These are phyloP conservation scores for Arabis alpina DNA, from an alignment of 345 rosid genomes.

Conservation along the genomic window DNA sequence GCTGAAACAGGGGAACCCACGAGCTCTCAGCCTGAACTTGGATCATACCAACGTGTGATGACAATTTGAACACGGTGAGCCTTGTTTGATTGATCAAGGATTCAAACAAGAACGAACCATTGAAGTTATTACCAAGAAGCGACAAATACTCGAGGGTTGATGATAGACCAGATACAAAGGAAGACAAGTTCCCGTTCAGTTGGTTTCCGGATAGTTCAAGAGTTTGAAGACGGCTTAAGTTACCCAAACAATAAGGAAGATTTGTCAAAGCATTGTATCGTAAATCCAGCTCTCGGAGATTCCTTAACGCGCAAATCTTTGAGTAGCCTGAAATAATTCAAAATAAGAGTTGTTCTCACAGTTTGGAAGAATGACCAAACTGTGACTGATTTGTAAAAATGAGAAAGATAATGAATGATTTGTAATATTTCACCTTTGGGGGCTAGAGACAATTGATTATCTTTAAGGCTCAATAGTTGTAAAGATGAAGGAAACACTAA, in stretches of 20 bases:
- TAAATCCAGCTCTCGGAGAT: conserved; percentile 38
- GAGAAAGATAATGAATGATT: neutral
- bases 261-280: conserved; percentile 30
- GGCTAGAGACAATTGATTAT: conserved; percentile 21
- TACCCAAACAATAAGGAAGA: conserved; percentile 27
- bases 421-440: conserved; percentile 22
- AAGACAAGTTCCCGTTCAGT: conserved; percentile 29
- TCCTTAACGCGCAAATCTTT: conserved; percentile 25
- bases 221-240: conserved; percentile 28
- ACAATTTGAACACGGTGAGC: conserved; percentile 31
- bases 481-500: no score
- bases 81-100: conserved; percentile 34
- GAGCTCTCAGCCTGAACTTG: conserved; percentile 19
- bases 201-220: conserved; percentile 39
- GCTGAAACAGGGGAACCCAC: no score
- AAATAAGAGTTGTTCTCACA: neutral
- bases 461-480: conserved; percentile 25
- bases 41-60: conserved; percentile 22
- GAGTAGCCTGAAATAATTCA: no score
- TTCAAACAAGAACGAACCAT: conserved; percentile 30
- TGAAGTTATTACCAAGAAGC: conserved; percentile 29
- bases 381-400: conserved; percentile 14
- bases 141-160: conserved; percentile 30
- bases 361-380: neutral
- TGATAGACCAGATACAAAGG: conserved; percentile 24